A percentile compares a stretch with the other conserved stretches of the same genome.
Evolutionary conservation across 2,329 filamentous ascomycete species (phyloP).

Genomic region (Colletotrichum agaves): DNA sequence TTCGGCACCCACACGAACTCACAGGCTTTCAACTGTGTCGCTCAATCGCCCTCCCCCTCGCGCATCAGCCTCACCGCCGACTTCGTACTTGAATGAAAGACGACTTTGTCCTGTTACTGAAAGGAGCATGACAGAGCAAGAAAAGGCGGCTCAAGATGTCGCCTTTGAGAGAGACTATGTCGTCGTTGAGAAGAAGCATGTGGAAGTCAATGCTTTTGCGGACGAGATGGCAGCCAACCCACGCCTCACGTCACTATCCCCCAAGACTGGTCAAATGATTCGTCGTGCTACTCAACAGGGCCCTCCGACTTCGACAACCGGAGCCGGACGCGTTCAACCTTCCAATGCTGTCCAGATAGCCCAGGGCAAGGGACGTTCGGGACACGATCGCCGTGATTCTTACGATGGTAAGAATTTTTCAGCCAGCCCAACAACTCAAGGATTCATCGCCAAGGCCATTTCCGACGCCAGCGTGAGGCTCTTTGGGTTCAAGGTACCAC

Average conservation of each 20-base stretch:
- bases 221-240: conserved; percentile 92
- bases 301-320: conserved; percentile 73
- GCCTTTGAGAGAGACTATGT: conserved; percentile 95
- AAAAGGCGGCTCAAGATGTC: conserved; percentile 84
- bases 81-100: conserved; percentile 50
- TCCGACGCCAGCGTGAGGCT: conserved; percentile 87
- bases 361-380: conserved; percentile 70
- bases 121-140: conserved; percentile 65
- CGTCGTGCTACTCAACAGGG: conserved; percentile 85
- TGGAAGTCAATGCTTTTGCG: conserved; percentile 96
- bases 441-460: conserved; percentile 93
- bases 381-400: conserved; percentile 81
- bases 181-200: conserved; percentile 91
- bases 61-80: conserved; percentile 48
- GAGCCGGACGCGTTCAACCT: conserved; percentile 72
- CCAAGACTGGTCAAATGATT: conserved; percentile 71
- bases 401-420: conserved; percentile 78
- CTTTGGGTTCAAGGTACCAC: conserved; percentile 77
- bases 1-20: conserved; percentile 59
- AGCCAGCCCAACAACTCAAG: conserved; percentile 80
- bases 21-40: conserved; percentile 54
- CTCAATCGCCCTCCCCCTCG: conserved; percentile 46
- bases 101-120: conserved; percentile 42
- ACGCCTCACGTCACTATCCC: conserved; percentile 63
- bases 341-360: conserved; percentile 81